Base-by-base conservation (phyloP, 495 filamentous ascomycete genomes). In the Daldinia grandis region DNA sequence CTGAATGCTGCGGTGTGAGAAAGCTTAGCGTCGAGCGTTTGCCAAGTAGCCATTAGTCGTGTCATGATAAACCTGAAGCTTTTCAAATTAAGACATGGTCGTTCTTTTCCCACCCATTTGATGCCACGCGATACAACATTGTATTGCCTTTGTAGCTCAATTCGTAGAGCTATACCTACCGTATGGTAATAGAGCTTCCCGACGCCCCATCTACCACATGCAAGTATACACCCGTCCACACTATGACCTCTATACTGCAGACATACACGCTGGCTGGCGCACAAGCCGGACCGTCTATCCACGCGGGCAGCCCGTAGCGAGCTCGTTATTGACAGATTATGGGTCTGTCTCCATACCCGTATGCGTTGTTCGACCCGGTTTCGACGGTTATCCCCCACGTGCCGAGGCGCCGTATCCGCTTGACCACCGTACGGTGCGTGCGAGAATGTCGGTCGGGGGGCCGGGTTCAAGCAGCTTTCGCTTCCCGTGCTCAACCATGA, bases 341-440 rank as follows among this genome's bases (percentile, higher is more conserved):
- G 10, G 50, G 28, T 47, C 21, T 40, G 14, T 53, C 27, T 30
- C 49, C 51, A 57, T 31, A 40, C 19, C 21, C 31, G 14, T 31
- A 27, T 65, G 67, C 38, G 59, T 31, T 61, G 67, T 61, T 51
- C 56, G 25, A 47, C 17, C 33, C 40, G 37, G 50, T 47, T 62
- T 60, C 58, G 50, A 55, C 27, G 17, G 30, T 40, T n/a, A 25
- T 60, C 17, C 21, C 21, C 55, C 44, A 30, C 33, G 30, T 5
- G 24, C 33, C 31, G 54, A 42, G 51, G 53, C 33, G 53, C 42
- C 66, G 33, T 27, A 30, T 55, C 37, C 31, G 25, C 56, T 30
- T 25, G 50, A 44, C 27, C 58, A 69, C 64, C 21, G 33, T 33
- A 21, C 28, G 49, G 31, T 42, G 14, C 49, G 27, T 30, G 49